phyloP scores from a whole-genome alignment of 1,139 yeast genomes.

The Nadsonia starkeyi-henricii region DNA sequence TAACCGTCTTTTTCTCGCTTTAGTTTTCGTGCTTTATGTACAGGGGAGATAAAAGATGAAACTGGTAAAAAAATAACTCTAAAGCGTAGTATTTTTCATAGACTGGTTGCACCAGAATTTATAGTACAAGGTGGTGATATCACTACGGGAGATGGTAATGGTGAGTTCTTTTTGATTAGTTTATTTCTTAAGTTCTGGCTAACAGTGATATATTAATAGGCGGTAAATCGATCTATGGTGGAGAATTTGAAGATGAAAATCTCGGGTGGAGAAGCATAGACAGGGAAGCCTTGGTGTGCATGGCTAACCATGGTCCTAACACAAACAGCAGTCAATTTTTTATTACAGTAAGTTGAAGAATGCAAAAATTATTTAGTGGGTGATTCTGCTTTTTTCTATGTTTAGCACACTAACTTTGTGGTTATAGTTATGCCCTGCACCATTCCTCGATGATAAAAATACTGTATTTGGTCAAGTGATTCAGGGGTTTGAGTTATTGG shows the following conservation, averaged over 20 bases:
- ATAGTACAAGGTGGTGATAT: constrained; percentile 72
- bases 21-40: constrained; percentile 19
- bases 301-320: constrained; percentile 52
- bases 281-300: constrained; percentile 27
- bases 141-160: constrained; percentile 21
- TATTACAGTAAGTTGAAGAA: constrained; percentile 27
- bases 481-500: constrained; percentile 55
- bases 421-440: constrained; percentile 15
- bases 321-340: constrained; percentile 64
- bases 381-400: no score
- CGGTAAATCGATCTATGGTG: constrained; percentile 20
- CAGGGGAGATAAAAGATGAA: constrained; percentile 15
- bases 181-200: not conserved
- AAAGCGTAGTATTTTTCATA: constrained; percentile 42
- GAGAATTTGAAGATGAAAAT: constrained; percentile 50
- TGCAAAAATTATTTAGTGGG: no score
- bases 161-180: constrained; percentile 1
- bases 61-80: constrained; percentile 12
- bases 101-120: constrained; percentile 57
- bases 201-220: constrained; percentile 14
- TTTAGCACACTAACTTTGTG: not conserved
- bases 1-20: not conserved
- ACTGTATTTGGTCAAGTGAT: constrained; percentile 53
- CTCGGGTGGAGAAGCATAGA: constrained; percentile 21
- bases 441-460: constrained; percentile 43